A percentile compares a stretch with the other conserved stretches of the same genome.
phyloP scores from a whole-genome alignment of 345 rosid genomes.

The Cardiospermum halicacabum region DNA sequence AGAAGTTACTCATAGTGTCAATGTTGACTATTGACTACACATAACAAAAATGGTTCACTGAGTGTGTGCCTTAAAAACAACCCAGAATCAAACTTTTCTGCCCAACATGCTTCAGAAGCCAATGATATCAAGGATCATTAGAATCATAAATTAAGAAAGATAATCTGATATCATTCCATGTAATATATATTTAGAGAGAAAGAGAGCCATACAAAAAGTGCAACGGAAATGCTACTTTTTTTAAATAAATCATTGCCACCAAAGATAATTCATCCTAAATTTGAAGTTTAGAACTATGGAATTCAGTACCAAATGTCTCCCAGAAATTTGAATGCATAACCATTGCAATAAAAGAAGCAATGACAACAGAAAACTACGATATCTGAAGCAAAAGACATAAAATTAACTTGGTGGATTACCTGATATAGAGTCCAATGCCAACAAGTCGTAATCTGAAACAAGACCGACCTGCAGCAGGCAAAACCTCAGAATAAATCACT shows the following conservation, averaged over 20 bases:
- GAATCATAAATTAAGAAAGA: background rate
- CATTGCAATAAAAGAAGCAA: background rate
- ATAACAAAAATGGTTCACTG: background rate
- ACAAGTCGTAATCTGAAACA: constrained; percentile 90
- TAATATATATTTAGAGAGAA: background rate
- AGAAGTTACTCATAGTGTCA: background rate
- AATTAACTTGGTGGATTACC: constrained; percentile 33
- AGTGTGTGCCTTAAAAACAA: background rate
- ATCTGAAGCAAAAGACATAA: background rate
- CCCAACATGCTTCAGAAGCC: background rate
- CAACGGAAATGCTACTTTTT: background rate
- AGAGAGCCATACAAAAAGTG: background rate
- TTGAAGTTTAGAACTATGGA: background rate
- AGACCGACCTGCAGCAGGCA: constrained; percentile 77
- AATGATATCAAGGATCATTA: background rate
- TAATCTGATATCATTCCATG: background rate
- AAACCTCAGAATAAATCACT: background rate
- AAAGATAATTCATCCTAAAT: background rate
- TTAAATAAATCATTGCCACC: background rate
- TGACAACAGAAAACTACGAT: background rate
- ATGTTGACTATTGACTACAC: background rate
- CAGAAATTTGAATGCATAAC: background rate
- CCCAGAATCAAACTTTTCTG: background rate
- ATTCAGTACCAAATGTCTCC: background rate
- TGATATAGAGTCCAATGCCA: constrained; percentile 90